Evolutionary conservation across 2,329 filamentous ascomycete genomes (phyloP), one percentile per base, ranked within the genome.

Genomic region (Colletotrichum plurivorum): DNA sequence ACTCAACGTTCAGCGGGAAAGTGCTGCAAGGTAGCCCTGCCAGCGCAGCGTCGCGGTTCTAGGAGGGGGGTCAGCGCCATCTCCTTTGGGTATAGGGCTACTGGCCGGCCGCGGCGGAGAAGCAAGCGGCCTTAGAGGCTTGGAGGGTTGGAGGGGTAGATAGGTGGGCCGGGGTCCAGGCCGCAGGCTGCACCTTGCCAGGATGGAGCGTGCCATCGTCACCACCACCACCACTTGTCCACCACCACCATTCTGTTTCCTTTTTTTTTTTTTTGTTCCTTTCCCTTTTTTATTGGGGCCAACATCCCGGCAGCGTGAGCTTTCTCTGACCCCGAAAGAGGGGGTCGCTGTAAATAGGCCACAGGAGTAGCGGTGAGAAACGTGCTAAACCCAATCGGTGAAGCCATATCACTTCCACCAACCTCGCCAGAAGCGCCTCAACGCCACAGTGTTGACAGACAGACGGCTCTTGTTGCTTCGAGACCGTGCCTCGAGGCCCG

Each of bases 311-410:
- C 43, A 61, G 15, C 8, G 60, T 36, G 48, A 54, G 31, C 25
- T 43, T n/a, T 43, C 41, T 43, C 25, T 25, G 31, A 27, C 31
- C 45, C 27, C 43, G 31, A 45, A 52, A 69, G 67, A 72, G 67
- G 71, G 71, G 49, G 72, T 73, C 66, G 63, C 61, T 63, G 64
- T 73, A 73, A 70, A 69, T 58, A 66, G 66, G 55, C 61, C 68
- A 52, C 63, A 67, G 68, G 62, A 73, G 71, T 73, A 73, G 72
- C 72, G 72, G 72, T 73, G 72, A 70, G 46, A 48, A 67, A 18
- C 39, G 52, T 53, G 66, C 72, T 73, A 73, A 69, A 45, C 72
- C 63, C 25, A 60, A 73, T 71, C 53, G 52, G 63, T 61, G 66
- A 68, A 60, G 53, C 65, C 65, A 65, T 66, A 67, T 56, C 61